Conservation (phyloP, 257 asterid species). For the Datura wrightii region DNA sequence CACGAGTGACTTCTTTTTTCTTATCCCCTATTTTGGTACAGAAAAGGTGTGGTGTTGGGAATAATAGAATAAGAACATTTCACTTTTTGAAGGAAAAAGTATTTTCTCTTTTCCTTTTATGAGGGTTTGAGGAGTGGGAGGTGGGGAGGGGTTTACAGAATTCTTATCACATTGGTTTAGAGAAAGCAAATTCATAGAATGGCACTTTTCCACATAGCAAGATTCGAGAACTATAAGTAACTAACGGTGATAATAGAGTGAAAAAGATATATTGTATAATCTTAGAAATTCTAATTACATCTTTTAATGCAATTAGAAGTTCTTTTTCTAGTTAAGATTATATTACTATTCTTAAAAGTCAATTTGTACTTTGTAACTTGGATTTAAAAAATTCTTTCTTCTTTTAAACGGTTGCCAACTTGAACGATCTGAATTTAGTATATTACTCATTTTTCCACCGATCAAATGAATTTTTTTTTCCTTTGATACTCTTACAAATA, state of each 20-base stretch:
- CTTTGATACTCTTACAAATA: background rate
- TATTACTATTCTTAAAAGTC: background rate
- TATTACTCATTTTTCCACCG: background rate
- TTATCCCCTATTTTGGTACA: too few relatives aligned
- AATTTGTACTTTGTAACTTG: background rate
- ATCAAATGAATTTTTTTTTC: background rate
- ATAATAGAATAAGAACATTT: constrained; percentile 28
- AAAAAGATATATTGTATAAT: background rate
- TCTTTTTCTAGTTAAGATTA: background rate
- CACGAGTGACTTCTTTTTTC: too few relatives aligned
- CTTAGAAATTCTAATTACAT: background rate
- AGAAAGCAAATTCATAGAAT: constrained; percentile 9
- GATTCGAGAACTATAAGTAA: too few relatives aligned
- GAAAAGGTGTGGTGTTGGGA: background rate
- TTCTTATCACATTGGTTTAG: constrained; percentile 13
- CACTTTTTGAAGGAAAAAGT: background rate
- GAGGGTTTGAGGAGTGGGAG: background rate
- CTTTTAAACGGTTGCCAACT: background rate
- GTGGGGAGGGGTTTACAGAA: background rate
- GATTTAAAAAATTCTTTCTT: background rate
- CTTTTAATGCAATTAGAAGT: background rate
- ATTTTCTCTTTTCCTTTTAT: background rate
- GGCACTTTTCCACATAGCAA: background rate
- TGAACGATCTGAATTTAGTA: background rate
- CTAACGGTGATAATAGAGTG: background rate